These are phyloP conservation scores for Eucalyptus coolabah DNA, from an alignment of 345 rosid species.

Conservation along the genomic window DNA sequence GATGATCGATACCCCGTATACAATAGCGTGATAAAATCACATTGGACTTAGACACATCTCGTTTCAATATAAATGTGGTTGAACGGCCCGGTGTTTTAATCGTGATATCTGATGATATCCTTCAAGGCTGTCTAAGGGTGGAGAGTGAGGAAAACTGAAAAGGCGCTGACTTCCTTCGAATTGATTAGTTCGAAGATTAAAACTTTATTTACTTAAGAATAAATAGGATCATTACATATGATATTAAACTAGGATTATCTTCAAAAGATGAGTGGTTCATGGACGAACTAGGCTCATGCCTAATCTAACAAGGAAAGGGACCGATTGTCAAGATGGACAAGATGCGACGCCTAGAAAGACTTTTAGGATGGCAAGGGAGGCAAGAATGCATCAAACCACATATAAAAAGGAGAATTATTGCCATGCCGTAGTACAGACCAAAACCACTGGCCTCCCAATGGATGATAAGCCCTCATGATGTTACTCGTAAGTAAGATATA, in stretches of 20 bases:
- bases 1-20: not conserved
- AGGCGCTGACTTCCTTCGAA: not conserved
- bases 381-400: not conserved
- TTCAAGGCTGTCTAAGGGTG: not conserved
- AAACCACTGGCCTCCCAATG: not conserved
- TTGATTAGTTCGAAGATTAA: not conserved
- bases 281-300: not conserved
- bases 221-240: not conserved
- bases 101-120: not conserved
- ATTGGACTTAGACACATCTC: not conserved
- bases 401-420: not conserved
- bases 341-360: not conserved
- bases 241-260: not conserved
- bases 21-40: not conserved
- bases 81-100: not conserved
- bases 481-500: not conserved
- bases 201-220: not conserved
- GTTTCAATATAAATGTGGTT: not conserved
- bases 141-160: not conserved
- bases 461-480: not conserved
- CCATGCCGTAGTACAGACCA: not conserved
- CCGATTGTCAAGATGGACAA: not conserved
- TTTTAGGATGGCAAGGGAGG: not conserved
- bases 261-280: not conserved
- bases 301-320: not conserved